Percentiles rank a stretch among this genome's conserved stretches.
These are phyloP conservation scores for Candida gorgasii DNA, from an alignment of 805 yeast genomes.

Conservation along the genomic window DNA sequence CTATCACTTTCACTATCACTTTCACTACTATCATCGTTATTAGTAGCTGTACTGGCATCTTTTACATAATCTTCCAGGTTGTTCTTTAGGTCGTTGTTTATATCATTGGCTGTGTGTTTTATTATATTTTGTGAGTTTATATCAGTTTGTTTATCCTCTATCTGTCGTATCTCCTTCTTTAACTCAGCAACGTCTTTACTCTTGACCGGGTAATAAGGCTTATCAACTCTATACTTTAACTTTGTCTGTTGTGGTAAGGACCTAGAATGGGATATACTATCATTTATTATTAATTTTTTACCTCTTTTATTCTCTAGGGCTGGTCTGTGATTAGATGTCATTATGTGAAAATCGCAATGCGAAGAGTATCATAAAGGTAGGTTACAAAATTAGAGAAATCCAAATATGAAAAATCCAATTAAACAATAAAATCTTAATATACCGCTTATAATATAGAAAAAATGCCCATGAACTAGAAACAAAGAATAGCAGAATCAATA, in stretches of 20 bases:
- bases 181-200: constrained; percentile 22
- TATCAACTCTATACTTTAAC: constrained; percentile 34
- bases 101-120: too few species aligned
- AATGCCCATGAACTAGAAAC: too few species aligned
- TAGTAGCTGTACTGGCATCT: background rate
- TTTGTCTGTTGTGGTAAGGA: constrained; percentile 31
- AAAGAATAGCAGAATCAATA: too few species aligned
- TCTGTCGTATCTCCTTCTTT: constrained; percentile 15
- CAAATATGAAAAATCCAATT: too few species aligned
- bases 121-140: constrained; percentile 2
- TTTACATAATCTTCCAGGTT: constrained; percentile 1
- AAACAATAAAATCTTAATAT: constrained; percentile 12
- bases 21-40: constrained; percentile 5
- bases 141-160: background rate
- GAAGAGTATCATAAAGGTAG: too few species aligned
- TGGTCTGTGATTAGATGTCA: constrained; percentile 48
- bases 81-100: background rate
- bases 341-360: constrained; percentile 11
- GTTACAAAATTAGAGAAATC: background rate
- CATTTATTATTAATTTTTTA: constrained; percentile 27
- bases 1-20: constrained; percentile 19
- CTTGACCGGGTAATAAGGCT: constrained; percentile 6
- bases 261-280: constrained; percentile 39
- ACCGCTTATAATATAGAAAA: too few species aligned
- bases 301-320: constrained; percentile 44